Base-by-base conservation (phyloP, 2,329 filamentous ascomycete genomes). In the Volutella citrinella region DNA sequence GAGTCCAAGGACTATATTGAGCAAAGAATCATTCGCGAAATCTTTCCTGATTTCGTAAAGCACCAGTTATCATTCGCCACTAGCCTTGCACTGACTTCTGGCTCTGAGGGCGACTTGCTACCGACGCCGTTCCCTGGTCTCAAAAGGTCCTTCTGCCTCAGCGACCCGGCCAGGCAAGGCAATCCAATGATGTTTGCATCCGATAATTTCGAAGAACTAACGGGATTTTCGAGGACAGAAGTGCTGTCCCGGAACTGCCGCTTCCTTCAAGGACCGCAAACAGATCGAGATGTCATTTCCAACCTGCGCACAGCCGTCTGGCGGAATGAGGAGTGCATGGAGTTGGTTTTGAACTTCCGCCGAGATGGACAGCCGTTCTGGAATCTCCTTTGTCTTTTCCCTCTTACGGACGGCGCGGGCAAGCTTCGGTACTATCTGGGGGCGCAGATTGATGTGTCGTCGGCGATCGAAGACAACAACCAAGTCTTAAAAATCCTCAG, bases 141-240 rank as follows among this genome's bases (percentile, higher is more conserved):
- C 1, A 76, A 74, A 8, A 67, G 75, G 30, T 74, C 75, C 15
- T 80, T 81, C 43, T 76, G 74, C 36, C 51, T 81, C 12, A 77
- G 72, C 1, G 70, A 80, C 45, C 71, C 72, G 1, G 48, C 57
- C 5, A 60, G 63, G 26, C 60, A 65, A 0, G 70, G 76, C 30
- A 74, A 75, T 38, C 70, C 74, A 0, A 69, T 76, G 23, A 41
- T 65, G 0, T 70, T 56, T 36, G 67, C 66, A 4, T 74, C 72
- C 0, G 70, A 76, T 36, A 69, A 70, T 2, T 77, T 76, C 38
- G 59, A 71, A 29, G 55, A 61, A n/a, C 53, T 76, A 5, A 75
- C 72, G 1, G 73, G 73, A 6, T 74, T 73, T 40, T 39, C 54
- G 2, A 57, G 69, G 19, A 52, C 48, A 10, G 72, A 76, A 21